Percentiles rank a stretch among this genome's conserved stretches.
These are phyloP conservation scores for Aspergillus ostianus DNA, from an alignment of 495 filamentous ascomycete species.

Conservation along the genomic window DNA sequence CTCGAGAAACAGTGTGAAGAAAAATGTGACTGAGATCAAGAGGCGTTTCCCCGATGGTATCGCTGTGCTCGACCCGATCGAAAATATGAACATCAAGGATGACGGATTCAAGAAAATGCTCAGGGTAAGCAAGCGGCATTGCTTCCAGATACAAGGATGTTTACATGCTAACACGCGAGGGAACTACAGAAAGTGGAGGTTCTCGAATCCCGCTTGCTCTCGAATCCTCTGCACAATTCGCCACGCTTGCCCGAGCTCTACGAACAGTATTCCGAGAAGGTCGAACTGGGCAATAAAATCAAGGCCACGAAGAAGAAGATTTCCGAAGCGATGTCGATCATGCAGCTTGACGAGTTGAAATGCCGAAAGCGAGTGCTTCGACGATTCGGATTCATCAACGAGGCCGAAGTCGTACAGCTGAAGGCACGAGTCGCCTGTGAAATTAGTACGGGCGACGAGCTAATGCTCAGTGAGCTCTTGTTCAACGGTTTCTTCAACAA, in stretches of 20 bases:
- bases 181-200: conserved; percentile 81
- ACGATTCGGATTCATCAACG: conserved; percentile 93
- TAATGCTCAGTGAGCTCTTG: conserved; percentile 86
- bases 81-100: conserved; percentile 91
- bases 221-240: conserved; percentile 87
- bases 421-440: conserved; percentile 97
- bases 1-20: conserved; percentile 62
- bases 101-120: conserved; percentile 90
- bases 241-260: conserved; percentile 78
- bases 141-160: background rate
- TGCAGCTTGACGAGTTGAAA: conserved; percentile 94
- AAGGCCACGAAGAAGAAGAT: conserved; percentile 87
- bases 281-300: conserved; percentile 71
- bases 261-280: conserved; percentile 78
- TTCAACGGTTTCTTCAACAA: conserved; percentile 99
- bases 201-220: conserved; percentile 83
- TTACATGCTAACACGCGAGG: conserved; percentile 10
- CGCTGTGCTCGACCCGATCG: conserved; percentile 83
- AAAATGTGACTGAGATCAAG: conserved; percentile 69
- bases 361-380: conserved; percentile 94
- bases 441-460: conserved; percentile 89
- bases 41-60: conserved; percentile 91
- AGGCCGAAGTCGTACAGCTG: conserved; percentile 87
- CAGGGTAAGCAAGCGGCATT: conserved; percentile 49
- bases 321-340: conserved; percentile 72